Base-by-base conservation (phyloP, 139 green algal species). In the Micractinium sp. region DNA sequence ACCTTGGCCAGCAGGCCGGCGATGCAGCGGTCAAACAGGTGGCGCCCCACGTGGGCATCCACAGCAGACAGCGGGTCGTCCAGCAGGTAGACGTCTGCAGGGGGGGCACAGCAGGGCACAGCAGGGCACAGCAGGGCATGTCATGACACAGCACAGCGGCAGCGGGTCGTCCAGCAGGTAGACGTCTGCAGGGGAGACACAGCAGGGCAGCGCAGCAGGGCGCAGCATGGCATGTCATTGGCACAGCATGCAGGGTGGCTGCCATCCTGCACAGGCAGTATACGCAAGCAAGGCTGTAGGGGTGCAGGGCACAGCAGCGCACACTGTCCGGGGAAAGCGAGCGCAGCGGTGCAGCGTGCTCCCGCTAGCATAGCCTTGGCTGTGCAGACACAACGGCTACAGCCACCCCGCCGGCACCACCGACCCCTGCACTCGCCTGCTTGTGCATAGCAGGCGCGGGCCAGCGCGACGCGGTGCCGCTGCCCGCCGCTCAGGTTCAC, bases 41-140 rank as follows among this genome's bases (percentile, higher is more conserved):
- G 91, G 16, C 91, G 88, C 20, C 95, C 95, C 60, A 98, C 96
- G 85, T 99, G 96, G 5, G 96, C 95, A 88, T 99, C 97, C 81
- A 99, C 94, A 0, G 97, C 97, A 3, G 92, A 96, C 39, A 99
- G 92, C 5, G 97, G 97, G 93, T 99, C 97, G 73, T 99, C 97
- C 63, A 99, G 92, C 33, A 99, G 88, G 90, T 95, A 96, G 19
- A 99, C 89, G 76, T 97, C 95, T 75, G 94, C 85, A 56, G 66
- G 31, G 27, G 29, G 56, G 36, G 3, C 47, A 83, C 22, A 53
- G 53, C 15, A 60, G 35, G 76, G 35, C 35, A 81, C 22, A 53
- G 53, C 15, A 60, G 35, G 76, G 35, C 35, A 81, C 20, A 33
- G 39, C 38, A 83, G 39, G 38, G 39, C 18, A 63, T 29, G 27